Evolutionary conservation across 306 rosid genomes (phyloP).

Genomic region (Lagenaria siceraria): DNA sequence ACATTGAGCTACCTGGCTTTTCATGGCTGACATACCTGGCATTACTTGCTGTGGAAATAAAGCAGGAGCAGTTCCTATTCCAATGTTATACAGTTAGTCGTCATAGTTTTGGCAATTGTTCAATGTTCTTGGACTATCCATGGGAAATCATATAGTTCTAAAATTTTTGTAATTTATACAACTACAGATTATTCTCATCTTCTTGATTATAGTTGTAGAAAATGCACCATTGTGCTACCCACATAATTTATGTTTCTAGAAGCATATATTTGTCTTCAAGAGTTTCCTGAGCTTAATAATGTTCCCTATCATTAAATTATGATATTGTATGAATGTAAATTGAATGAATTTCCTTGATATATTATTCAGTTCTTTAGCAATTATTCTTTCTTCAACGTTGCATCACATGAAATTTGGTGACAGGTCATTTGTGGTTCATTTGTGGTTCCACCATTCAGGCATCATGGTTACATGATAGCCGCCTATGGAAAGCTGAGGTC

Average conservation of each 20-base stretch:
- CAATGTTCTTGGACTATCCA: constrained; percentile 12
- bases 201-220: constrained; percentile 8
- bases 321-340: not conserved
- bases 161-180: constrained; percentile 32
- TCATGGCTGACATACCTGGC: constrained; percentile 2
- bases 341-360: not conserved
- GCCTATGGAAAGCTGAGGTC: not conserved
- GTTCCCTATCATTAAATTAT: not conserved
- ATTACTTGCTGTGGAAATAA: constrained; percentile 5
- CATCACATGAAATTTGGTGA: not conserved
- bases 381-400: not conserved
- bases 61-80: constrained; percentile 26
- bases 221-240: constrained; percentile 11
- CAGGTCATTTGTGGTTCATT: not conserved
- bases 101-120: constrained; percentile 42
- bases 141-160: constrained; percentile 22
- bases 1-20: not conserved
- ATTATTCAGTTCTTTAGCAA: not conserved
- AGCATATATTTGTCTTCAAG: not conserved
- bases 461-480: not conserved
- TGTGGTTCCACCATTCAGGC: not conserved
- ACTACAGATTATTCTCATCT: constrained; percentile 24
- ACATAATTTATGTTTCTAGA: constrained; percentile 1
- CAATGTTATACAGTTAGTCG: constrained; percentile 17
- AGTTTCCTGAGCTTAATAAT: not conserved